phyloP scores from a whole-genome alignment of 805 yeast species.

The Candida endomychidarum region DNA sequence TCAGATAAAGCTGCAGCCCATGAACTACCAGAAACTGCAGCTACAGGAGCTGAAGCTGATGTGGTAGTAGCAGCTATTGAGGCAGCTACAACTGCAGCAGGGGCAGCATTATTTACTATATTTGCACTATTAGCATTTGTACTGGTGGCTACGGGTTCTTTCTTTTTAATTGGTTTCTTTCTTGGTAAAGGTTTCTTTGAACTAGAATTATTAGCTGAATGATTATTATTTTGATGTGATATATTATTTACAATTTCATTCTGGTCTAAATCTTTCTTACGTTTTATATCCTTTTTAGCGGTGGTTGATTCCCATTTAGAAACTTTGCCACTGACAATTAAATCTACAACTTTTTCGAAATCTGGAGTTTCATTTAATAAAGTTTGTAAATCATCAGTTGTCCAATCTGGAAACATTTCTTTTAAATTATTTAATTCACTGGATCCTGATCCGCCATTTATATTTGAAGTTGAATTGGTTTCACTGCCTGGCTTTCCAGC shows the following conservation, averaged over 20 bases:
- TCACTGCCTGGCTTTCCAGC: constrained; percentile 23
- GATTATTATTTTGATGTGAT: constrained; percentile 2
- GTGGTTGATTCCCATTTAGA: constrained; percentile 93
- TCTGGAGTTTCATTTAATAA: constrained; percentile 77
- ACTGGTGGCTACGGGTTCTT: constrained; percentile 1
- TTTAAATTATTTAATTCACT: constrained; percentile 54
- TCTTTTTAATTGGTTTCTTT: constrained; percentile 8
- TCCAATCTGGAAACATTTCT: constrained; percentile 96
- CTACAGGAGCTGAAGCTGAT: constrained; percentile 16
- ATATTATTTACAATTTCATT: constrained; percentile 6
- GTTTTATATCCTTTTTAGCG: constrained; percentile 46
- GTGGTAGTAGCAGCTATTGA: constrained; percentile 19
- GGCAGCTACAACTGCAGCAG: constrained; percentile 19
- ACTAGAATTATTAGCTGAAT: constrained; percentile 8
- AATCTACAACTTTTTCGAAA: constrained; percentile 76
- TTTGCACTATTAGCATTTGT: background rate
- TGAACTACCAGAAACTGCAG: constrained; percentile 24
- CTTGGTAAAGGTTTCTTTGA: background rate
- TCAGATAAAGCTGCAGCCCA: constrained; percentile 48
- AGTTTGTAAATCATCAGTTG: constrained; percentile 73
- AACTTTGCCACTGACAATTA: constrained; percentile 87
- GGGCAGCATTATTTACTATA: constrained; percentile 6
- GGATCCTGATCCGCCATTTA: constrained; percentile 2
- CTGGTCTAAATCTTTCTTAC: constrained; percentile 17
- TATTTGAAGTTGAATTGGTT: constrained; percentile 10